A percentile compares a stretch with the other conserved stretches of the same genome.
These are phyloP conservation scores for Tulasnella calospora DNA, from an alignment of 768 basidiomycete species.

Conservation along the genomic window DNA sequence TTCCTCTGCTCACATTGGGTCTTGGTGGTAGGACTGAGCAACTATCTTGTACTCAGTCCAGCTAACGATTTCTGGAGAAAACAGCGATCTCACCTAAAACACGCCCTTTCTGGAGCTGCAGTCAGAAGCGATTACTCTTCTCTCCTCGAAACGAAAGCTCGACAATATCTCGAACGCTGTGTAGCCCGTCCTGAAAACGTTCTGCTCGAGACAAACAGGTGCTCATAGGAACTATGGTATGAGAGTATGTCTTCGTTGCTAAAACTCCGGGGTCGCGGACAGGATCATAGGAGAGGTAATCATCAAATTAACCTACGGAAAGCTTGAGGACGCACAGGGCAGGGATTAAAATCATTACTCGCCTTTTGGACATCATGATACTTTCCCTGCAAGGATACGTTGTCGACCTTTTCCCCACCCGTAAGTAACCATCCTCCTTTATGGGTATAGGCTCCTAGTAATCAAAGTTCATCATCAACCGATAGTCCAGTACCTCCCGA, in stretches of 20 bases:
- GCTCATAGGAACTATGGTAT: not conserved
- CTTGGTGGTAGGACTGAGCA: not conserved
- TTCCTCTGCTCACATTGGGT: not conserved
- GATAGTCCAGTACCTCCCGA: constrained; percentile 4
- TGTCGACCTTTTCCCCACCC: not conserved
- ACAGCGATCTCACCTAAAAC: not conserved
- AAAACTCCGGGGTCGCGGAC: not conserved
- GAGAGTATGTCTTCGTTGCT: too few species aligned
- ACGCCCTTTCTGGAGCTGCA: not conserved
- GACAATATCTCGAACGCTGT: not conserved
- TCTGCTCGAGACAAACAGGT: not conserved
- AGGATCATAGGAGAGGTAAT: not conserved
- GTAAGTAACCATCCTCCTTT: not conserved
- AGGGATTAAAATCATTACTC: not conserved
- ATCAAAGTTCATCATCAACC: too few species aligned
- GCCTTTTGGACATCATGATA: not conserved
- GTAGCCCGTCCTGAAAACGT: not conserved
- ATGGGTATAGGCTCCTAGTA: too few species aligned
- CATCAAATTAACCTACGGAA: not conserved
- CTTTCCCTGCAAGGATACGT: not conserved
- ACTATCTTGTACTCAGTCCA: not conserved
- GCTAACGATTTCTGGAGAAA: not conserved
- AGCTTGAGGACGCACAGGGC: not conserved
- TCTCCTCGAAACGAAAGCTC: not conserved
- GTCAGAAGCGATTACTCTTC: not conserved